Percentiles rank a stretch among this genome's conserved stretches.
Conservation (phyloP, 352 stramenopile genomes). For the Pythium brassicae region DNA sequence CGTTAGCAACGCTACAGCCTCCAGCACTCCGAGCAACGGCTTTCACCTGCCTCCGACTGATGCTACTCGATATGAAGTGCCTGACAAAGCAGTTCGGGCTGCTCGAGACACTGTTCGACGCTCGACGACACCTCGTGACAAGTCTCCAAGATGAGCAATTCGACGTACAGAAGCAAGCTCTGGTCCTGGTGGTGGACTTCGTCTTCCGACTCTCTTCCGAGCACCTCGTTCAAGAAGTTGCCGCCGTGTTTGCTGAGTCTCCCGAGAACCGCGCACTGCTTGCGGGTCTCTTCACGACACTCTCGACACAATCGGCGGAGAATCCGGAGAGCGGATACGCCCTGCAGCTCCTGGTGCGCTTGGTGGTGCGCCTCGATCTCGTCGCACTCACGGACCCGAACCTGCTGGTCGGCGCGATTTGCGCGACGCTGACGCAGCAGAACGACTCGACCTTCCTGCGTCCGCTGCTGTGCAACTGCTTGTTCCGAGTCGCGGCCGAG, state of each 20-base stretch:
- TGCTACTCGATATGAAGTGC: conserved; percentile 11
- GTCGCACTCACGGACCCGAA: conserved; percentile 21
- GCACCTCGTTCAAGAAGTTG: conserved; percentile 1
- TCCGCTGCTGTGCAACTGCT: conserved; percentile 15
- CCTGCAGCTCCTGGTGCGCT: conserved; percentile 25
- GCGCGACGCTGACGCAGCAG: conserved; percentile 19
- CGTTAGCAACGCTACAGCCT: not conserved
- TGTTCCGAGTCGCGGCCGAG: conserved; percentile 7
- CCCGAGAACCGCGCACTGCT: conserved; percentile 7
- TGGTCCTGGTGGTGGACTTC: conserved; percentile 11
- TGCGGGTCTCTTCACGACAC: conserved; percentile 6
- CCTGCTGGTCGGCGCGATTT: conserved; percentile 24
- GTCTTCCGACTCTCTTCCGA: conserved; percentile 11
- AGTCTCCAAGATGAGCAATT: conserved; percentile 7
- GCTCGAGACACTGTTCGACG: conserved; percentile 8
- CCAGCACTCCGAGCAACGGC: conserved; percentile 3
- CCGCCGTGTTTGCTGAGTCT: conserved; percentile 10
- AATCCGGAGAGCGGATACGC: conserved; percentile 16
- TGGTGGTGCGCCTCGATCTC: conserved; percentile 25
- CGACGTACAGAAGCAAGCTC: conserved; percentile 13
- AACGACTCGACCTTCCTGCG: conserved; percentile 28
- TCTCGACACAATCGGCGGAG: not conserved
- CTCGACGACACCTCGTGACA: not conserved
- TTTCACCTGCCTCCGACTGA: conserved; percentile 13
- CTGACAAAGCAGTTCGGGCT: conserved; percentile 6